phyloP scores from a whole-genome alignment of 2,329 filamentous ascomycete genomes.

The Trichoderma koningiopsis region DNA sequence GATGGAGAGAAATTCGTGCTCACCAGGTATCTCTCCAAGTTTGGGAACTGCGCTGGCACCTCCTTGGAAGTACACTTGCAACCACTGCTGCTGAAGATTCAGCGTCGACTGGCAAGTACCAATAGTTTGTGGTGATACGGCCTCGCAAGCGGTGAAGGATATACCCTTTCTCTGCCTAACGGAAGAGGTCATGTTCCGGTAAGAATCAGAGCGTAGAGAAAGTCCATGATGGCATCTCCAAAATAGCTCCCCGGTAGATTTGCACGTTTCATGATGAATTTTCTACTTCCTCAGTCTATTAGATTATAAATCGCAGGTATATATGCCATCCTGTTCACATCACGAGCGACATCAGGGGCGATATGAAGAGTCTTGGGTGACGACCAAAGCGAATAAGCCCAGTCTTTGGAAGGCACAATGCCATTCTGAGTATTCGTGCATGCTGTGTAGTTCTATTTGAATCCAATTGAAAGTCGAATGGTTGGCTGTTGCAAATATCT shows the following conservation, averaged over 20 bases:
- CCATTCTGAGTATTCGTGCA: background rate
- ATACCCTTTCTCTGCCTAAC: background rate
- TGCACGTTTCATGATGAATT: background rate
- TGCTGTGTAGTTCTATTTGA: too few relatives aligned
- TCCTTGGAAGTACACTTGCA: background rate
- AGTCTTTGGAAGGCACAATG: background rate
- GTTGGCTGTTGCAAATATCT: too few relatives aligned
- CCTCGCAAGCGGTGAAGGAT: constrained; percentile 2
- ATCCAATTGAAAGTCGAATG: background rate
- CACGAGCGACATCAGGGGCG: background rate
- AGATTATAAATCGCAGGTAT: background rate
- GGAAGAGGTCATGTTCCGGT: background rate
- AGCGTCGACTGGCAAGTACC: background rate
- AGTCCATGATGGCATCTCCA: background rate
- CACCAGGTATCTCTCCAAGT: background rate
- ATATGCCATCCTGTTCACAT: background rate
- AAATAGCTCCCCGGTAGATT: background rate
- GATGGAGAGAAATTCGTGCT: background rate
- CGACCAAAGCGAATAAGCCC: background rate
- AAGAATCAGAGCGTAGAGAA: background rate
- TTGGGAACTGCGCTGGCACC: background rate
- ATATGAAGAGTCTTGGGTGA: background rate
- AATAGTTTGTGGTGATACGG: background rate
- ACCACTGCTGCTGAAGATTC: background rate
- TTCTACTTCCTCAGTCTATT: background rate